Evolutionary conservation across 768 basidiomycete species (phyloP), one percentile per base, ranked within the genome.

Genomic region (Tylopilus intermedius): DNA sequence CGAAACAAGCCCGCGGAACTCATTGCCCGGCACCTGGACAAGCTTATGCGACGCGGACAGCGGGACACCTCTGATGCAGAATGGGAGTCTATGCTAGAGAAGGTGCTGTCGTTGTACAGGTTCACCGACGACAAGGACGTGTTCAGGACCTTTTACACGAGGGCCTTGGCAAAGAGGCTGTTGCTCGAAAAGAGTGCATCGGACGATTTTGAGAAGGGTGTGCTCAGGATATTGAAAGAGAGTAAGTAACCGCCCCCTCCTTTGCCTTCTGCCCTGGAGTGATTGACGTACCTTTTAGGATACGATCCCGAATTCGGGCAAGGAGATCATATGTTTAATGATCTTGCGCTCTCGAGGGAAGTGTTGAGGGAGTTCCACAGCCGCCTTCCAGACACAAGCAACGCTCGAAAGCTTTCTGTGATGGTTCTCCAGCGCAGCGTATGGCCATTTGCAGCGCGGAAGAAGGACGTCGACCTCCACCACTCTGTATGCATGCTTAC

Each of bases 241-340:
- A 72, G 82, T 82, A 59, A 62, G 90, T 83, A 41, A 5, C 45
- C 26, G 21, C 4, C 24, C 32, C 2, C 21, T 22, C 21, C 24
- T 2, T 15, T 14, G 5, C 22, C 9, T 18, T 38, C 24, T 18
- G 6, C n/a, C n/a, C n/a, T 52, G 18, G 15, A 10, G 47, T 22
- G 27, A 40, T 14, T 42, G 74, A 68, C 41, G 37, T 47, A 41
- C 22, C 8, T 32, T 45, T 50, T 62, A 95, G 95, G 87, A 48
- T 95, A 94, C 62, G 96, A 98, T 65, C 88, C 94, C 10, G 94
- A 95, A 55, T 98, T 98, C 63, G 89, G 87, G 8, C 88, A 88
- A 73, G 92, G 93, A 46, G 90, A 93, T 61, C 83, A 91, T 38
- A 95, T 98, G 95, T 95, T 97, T 74, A 93, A 84, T 55, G 94